Evolutionary conservation across 257 asterid species (phyloP).

Genomic region (Solanum virginianum): DNA sequence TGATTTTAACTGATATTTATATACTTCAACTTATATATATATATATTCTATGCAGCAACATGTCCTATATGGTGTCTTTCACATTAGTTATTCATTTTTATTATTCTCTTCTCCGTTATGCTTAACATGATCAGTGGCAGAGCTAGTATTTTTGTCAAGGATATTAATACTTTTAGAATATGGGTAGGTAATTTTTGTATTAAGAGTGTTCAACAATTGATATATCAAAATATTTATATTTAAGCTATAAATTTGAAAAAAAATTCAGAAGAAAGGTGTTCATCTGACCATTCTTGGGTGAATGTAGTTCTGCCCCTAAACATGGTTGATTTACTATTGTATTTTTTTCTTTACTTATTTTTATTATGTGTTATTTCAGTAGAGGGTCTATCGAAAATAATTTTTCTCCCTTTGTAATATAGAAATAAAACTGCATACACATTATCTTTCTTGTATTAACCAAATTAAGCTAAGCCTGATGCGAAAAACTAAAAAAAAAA

Average conservation of each 20-base stretch:
- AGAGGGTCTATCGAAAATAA: rapidly evolving
- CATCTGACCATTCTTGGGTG: too few species aligned
- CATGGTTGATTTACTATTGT: neutral
- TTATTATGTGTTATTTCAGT: neutral
- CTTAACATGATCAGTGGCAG: neutral
- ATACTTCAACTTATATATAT: rapidly evolving
- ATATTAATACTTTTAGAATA: too few species aligned
- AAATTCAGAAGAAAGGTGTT: rapidly evolving
- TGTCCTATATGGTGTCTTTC: too few species aligned
- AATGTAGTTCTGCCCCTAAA: too few species aligned
- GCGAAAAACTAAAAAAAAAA: neutral
- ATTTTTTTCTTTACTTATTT: neutral
- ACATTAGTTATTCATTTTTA: neutral
- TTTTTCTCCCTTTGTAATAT: neutral
- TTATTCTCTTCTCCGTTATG: neutral
- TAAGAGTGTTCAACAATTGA: too few species aligned
- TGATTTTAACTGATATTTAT: too few species aligned
- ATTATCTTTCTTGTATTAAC: neutral
- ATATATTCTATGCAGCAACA: too few species aligned
- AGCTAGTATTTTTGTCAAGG: too few species aligned
- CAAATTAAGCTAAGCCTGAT: neutral
- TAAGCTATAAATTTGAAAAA: too few species aligned
- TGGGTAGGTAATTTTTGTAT: too few species aligned
- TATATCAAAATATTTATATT: too few species aligned
- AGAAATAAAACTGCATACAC: neutral